A percentile compares a stretch with the other conserved stretches of the same genome.
Conservation (phyloP, 257 asterid species). For the Przewalskia tangutica region DNA sequence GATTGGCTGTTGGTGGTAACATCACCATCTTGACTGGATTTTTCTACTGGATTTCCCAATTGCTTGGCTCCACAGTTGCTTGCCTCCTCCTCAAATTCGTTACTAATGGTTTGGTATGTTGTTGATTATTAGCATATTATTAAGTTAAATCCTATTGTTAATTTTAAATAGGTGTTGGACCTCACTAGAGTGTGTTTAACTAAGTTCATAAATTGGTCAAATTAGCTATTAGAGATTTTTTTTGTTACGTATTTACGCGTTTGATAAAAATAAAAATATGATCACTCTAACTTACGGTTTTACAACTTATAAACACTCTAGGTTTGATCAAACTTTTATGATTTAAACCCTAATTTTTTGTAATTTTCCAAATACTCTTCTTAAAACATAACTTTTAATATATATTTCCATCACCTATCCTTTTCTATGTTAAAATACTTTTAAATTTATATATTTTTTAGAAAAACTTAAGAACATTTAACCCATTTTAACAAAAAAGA, state of each 20-base stretch:
- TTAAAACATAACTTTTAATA: too few species aligned
- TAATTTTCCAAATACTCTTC: too few species aligned
- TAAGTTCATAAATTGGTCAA: too few species aligned
- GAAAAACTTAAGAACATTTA: neutral
- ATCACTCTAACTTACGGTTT: too few species aligned
- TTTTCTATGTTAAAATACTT: neutral
- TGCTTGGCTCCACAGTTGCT: slow-evolving; percentile 57
- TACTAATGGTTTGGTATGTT: slow-evolving; percentile 49
- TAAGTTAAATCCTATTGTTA: neutral
- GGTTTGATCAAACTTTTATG: too few species aligned
- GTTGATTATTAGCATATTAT: neutral
- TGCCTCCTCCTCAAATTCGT: slow-evolving; percentile 50
- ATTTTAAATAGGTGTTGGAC: neutral
- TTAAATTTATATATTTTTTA: too few species aligned
- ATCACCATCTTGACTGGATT: slow-evolving; percentile 59
- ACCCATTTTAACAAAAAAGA: too few species aligned
- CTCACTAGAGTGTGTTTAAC: too few species aligned
- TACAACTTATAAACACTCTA: neutral
- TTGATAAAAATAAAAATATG: too few species aligned
- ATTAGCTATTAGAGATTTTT: too few species aligned
- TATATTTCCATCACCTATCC: neutral
- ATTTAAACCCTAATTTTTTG: neutral
- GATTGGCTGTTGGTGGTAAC: slow-evolving; percentile 70
- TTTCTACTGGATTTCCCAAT: slow-evolving; percentile 68
- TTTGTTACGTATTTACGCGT: too few species aligned